Evolutionary conservation across 306 rosid species (phyloP).

Genomic region (Cicer judaicum): DNA sequence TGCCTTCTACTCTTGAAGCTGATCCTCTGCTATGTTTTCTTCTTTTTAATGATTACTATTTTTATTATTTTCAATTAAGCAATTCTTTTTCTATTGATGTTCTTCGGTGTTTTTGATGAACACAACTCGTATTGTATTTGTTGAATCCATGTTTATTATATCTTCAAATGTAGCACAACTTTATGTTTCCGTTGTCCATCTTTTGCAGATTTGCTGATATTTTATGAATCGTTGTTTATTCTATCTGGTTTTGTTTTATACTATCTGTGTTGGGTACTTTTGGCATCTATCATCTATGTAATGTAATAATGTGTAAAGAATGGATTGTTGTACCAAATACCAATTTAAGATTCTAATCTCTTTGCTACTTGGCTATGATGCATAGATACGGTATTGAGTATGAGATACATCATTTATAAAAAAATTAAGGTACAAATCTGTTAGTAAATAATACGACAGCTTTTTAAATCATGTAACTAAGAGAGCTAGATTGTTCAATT

Average conservation of each 20-base stretch:
- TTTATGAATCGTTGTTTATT: not conserved
- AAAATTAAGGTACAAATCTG: no score
- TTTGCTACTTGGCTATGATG: not conserved
- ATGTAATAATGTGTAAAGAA: not conserved
- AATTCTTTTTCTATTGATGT: not conserved
- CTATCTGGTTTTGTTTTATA: not conserved
- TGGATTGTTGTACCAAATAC: not conserved
- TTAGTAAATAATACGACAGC: no score
- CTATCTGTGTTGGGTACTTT: constrained; percentile 7
- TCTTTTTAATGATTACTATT: not conserved
- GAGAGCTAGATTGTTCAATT: no score
- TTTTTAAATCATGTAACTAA: no score
- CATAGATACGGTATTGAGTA: no score
- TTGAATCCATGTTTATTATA: not conserved
- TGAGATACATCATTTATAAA: no score
- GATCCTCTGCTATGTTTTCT: not conserved
- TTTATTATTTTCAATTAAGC: not conserved
- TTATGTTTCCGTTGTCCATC: not conserved
- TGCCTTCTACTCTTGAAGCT: constrained; percentile 1
- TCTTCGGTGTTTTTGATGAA: not conserved
- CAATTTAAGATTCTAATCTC: constrained; percentile 8
- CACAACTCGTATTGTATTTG: not conserved
- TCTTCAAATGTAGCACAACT: constrained; percentile 4
- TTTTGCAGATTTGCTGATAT: not conserved
- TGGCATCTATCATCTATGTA: not conserved